Base-by-base conservation (phyloP, 2,329 filamentous ascomycete genomes). In the Talaromyces marneffei region DNA sequence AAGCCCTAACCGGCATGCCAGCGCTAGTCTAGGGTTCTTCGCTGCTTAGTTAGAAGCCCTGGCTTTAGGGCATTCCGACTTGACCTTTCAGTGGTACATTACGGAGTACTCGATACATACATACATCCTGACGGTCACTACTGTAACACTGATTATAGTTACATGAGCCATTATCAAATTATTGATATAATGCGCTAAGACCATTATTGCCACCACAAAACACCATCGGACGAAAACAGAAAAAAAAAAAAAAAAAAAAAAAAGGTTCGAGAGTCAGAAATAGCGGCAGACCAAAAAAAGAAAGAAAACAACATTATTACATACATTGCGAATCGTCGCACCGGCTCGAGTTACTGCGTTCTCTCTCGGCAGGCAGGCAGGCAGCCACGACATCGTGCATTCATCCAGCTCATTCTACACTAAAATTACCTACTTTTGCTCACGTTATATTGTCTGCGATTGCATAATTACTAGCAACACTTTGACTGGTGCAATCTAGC, bases 121-220 rank as follows among this genome's bases (percentile, higher is more conserved):
- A 54, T 35, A 40, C 52, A 29, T 37, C 12, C 33, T 39, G 52
- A 25, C 35, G 20, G 48, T 52, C 52, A 16, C 52, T 55, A 55
- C 46, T 59, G 27, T 53, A 48, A 52, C 46, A 53, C 37, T 23
- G 25, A 35, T 52, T 59, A 40, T 59, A 53, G 57, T 59, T 59
- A 59, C 57, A 59, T 59, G 57, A 59, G 44, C 57, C 57, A 59
- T 59, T 59, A 59, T 59, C 57, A 53, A 59, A 59, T 52, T n/a
- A 52, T 52, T 52, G 33, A 40, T 40, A 6, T 40, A 40, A 53
- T 29, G 40, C 57, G 57, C 57, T 59, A 59, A 50, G 57, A 23
- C 27, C 52, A 40, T 27, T 59, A 25, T 59, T 35, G 57, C 57
- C 57, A 59, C 57, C 57, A 59, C 57, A 52, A 23, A 50, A 46